Base-by-base conservation (phyloP, 1,284 basidiomycete species). In the Ceratobasidium sp. region DNA sequence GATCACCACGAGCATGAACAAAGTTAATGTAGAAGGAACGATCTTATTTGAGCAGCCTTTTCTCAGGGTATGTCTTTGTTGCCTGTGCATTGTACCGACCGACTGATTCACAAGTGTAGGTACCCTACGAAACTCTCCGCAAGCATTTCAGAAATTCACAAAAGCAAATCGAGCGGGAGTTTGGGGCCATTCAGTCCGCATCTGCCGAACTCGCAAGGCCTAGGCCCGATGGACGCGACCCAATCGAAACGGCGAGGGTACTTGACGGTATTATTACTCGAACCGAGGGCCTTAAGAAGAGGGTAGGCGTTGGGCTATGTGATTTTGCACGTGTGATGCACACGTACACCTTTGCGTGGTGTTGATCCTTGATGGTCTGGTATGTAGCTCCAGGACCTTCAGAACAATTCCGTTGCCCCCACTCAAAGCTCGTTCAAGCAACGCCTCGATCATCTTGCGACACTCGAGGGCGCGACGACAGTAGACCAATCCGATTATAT, bases 31-130 rank as follows among this genome's bases (percentile, higher is more conserved):
- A 2, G 94, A 96, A 68, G 94, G 93, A 1, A 87, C 92, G n/a
- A 85, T 96, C 80, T 88, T 96, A 69, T 92, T 97, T 78, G 95
- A 97, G 83, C 93, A 96, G 81, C 94, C 94, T 0, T 94, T 96
- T 81, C 89, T 89, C n/a, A 87, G 90, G 80, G 93, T 94, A 80
- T 80, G 88, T 60, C n/a, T 15, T 26, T 53, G 54, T 75, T 65
- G 45, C 54, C 56, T n/a, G 17, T 60, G 58, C 76, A 45, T 79
- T 17, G 80, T 33, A 79, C 78, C 23, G 13, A 23, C 39, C 39
- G 6, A 80, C 77, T 77, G 42, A 76, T 63, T 77, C 68, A 35
- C 35, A 20, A 47, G 64, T 15, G 53, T 79, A 95, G 94, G 92
- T 95, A 35, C 94, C 94, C 20, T 93, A 92, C 82, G 95, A 96